These are phyloP conservation scores for Boletus sp. DNA, from an alignment of 768 basidiomycete species.

Conservation along the genomic window DNA sequence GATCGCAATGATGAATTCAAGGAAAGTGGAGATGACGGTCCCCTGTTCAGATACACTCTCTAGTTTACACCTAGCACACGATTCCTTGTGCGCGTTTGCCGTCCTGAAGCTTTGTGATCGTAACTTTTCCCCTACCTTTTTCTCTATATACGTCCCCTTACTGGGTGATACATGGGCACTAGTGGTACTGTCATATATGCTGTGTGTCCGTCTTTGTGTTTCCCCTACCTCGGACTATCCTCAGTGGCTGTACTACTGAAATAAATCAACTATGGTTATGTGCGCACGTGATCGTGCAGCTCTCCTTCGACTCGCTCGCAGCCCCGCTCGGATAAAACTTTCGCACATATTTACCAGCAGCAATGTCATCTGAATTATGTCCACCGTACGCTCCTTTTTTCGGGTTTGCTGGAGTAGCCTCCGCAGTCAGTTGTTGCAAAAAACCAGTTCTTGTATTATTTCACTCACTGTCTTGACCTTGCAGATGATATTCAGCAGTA, in stretches of 20 bases:
- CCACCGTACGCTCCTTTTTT: constrained; percentile 98
- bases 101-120: background rate
- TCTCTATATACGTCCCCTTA: background rate
- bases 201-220: background rate
- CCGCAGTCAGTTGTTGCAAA: constrained; percentile 59
- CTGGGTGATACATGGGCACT: background rate
- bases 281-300: constrained; percentile 13
- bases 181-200: background rate
- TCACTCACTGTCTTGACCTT: constrained; percentile 11
- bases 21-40: constrained; percentile 49
- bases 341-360: background rate
- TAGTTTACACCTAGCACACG: background rate
- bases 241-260: background rate
- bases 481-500: constrained; percentile 97
- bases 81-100: background rate
- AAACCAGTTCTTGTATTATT: background rate
- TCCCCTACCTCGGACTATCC: too few relatives aligned
- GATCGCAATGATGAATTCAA: constrained; percentile 38
- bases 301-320: background rate
- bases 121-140: background rate
- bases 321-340: background rate
- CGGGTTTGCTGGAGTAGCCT: constrained; percentile 95
- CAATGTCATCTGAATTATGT: constrained; percentile 58
- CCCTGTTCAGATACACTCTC: constrained; percentile 45
- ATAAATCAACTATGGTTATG: background rate